Percentiles rank a stretch among this genome's conserved stretches.
These are phyloP conservation scores for Cordyceps pruinosa DNA, from an alignment of 2,329 filamentous ascomycete species.

Conservation along the genomic window DNA sequence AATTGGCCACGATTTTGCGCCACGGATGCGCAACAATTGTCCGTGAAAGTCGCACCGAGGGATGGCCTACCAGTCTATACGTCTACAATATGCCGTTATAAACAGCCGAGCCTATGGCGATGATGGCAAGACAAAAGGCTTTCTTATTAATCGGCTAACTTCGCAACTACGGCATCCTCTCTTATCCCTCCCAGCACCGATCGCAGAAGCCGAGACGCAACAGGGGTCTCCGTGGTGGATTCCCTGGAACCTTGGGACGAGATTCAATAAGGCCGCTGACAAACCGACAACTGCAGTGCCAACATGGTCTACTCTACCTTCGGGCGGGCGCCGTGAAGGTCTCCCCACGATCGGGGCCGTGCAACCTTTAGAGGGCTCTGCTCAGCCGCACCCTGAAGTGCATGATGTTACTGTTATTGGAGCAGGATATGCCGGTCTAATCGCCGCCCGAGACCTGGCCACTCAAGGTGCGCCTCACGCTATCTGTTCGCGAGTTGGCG, in stretches of 20 bases:
- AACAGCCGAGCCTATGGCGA: neutral
- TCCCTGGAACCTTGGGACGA: too few species aligned
- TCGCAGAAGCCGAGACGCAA: too few species aligned
- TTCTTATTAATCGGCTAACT: too few species aligned
- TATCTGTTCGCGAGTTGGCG: neutral
- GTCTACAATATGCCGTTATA: neutral
- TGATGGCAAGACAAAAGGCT: neutral
- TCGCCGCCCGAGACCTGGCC: conserved; percentile 23
- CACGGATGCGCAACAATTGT: too few species aligned
- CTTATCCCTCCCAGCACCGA: too few species aligned
- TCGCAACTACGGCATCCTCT: too few species aligned
- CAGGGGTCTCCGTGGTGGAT: too few species aligned
- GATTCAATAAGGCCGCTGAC: too few species aligned
- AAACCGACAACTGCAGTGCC: too few species aligned
- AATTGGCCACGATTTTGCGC: neutral
- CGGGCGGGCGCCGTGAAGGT: neutral
- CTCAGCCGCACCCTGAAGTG: neutral
- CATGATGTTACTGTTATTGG: conserved; percentile 18
- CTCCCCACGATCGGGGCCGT: neutral
- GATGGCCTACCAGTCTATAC: too few species aligned
- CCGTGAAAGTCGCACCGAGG: too few species aligned
- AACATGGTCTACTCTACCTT: neutral
- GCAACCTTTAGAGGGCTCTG: neutral
- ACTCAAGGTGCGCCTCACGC: conserved; percentile 17
- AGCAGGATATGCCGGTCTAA: conserved; percentile 26